These are phyloP conservation scores for Ambrosiella xylebori DNA, from an alignment of 2,329 filamentous ascomycete species.

Conservation along the genomic window DNA sequence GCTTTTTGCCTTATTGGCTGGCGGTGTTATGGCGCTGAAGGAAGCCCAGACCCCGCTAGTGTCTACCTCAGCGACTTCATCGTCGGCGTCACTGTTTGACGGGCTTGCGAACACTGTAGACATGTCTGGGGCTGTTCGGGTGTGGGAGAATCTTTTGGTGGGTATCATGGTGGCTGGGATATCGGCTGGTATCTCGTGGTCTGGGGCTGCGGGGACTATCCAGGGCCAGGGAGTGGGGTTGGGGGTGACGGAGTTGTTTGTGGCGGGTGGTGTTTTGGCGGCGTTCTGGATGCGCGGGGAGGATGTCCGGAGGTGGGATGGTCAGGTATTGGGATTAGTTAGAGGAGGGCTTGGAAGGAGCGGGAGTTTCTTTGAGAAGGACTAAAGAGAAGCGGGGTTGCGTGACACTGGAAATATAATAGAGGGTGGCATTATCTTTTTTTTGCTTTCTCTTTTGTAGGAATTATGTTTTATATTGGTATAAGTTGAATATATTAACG, in stretches of 20 bases:
- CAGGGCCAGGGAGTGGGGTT: constrained; percentile 25
- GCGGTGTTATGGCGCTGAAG: constrained; percentile 25
- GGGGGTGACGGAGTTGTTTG: constrained; percentile 24
- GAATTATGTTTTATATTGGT: no score
- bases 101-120: constrained; percentile 30
- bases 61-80: constrained; percentile 31
- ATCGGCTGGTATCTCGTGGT: constrained; percentile 22
- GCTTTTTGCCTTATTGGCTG: constrained; percentile 30
- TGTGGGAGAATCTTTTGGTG: constrained; percentile 24
- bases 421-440: no score
- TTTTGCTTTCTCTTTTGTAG: no score
- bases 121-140: constrained; percentile 28
- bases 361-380: constrained; percentile 30
- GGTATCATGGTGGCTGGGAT: constrained; percentile 28
- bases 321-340: constrained; percentile 29
- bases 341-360: constrained; percentile 24
- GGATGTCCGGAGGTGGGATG: constrained; percentile 26
- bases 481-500: no score
- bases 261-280: constrained; percentile 20
- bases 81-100: constrained; percentile 28
- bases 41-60: constrained; percentile 26
- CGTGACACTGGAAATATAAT: no score
- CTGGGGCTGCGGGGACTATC: constrained; percentile 20
- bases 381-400: constrained; percentile 15
- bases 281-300: constrained; percentile 29